These are phyloP conservation scores for Spinellus fusiger DNA, from an alignment of 192 early-diverging fungal genomes.

Conservation along the genomic window DNA sequence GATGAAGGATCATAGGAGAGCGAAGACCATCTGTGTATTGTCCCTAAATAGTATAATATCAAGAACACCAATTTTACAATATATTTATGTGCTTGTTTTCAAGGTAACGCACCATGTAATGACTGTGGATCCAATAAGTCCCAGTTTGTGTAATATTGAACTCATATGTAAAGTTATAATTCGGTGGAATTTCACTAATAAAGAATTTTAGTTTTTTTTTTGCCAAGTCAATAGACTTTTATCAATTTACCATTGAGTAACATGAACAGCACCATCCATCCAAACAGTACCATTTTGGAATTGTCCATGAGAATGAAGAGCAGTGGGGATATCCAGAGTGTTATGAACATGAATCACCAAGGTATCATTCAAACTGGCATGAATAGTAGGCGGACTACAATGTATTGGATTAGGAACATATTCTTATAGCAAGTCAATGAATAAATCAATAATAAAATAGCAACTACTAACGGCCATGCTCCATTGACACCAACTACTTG, in stretches of 20 bases:
- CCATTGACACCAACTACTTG: conserved; percentile 66
- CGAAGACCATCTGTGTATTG: conserved; percentile 40
- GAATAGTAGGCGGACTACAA: conserved; percentile 40
- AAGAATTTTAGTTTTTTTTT: neutral
- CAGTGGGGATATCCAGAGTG: conserved; percentile 25
- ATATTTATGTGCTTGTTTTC: neutral
- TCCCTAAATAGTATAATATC: neutral
- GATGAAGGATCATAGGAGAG: conserved; percentile 32
- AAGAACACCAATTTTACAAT: neutral
- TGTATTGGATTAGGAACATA: neutral
- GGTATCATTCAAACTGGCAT: conserved; percentile 40
- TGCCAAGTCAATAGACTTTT: neutral
- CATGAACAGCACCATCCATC: conserved; percentile 40
- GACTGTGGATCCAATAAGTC: conserved; percentile 48
- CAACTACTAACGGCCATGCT: conserved; percentile 49
- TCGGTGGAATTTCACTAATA: conserved; percentile 60
- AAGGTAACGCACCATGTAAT: conserved; percentile 29
- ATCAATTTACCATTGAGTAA: conserved; percentile 51
- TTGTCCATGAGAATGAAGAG: conserved; percentile 51
- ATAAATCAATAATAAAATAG: neutral
- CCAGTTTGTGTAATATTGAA: conserved; percentile 61
- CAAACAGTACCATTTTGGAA: conserved; percentile 44
- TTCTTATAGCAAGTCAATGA: neutral
- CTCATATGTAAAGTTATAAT: conserved; percentile 68
- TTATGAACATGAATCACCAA: conserved; percentile 44